Percentiles rank a stretch among this genome's conserved stretches.
Conservation (phyloP, 2,329 filamentous ascomycete species). For the Aschersonia sp. region DNA sequence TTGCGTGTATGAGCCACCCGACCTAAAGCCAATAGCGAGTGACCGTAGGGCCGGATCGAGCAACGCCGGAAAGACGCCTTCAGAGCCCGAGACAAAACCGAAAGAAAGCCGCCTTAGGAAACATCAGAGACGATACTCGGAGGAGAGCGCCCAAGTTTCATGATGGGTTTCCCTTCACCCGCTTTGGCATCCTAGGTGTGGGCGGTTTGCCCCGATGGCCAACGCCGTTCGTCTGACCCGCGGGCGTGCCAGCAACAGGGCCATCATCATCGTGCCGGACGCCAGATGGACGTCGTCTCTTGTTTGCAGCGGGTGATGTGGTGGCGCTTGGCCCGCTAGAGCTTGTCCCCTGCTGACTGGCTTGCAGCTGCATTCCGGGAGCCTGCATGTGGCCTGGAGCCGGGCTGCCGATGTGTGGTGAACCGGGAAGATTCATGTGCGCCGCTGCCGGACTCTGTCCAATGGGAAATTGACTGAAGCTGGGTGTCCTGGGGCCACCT, state of each 20-base stretch:
- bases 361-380: slow-evolving; percentile 51
- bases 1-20: too few species aligned
- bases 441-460: slow-evolving; percentile 43
- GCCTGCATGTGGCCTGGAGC: slow-evolving; percentile 49
- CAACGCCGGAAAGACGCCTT: not conserved
- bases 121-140: too few species aligned
- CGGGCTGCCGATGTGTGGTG: slow-evolving; percentile 46
- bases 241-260: slow-evolving; percentile 33
- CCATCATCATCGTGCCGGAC: slow-evolving; percentile 44
- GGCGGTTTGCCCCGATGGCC: slow-evolving; percentile 35
- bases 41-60: too few species aligned
- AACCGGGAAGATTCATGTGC: slow-evolving; percentile 48
- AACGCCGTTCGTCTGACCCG: slow-evolving; percentile 36
- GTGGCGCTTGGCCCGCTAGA: slow-evolving; percentile 54
- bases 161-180: slow-evolving; percentile 31
- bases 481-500: slow-evolving; percentile 34
- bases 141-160: slow-evolving; percentile 6
- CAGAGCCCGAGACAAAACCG: not conserved
- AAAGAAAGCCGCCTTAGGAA: not conserved
- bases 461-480: slow-evolving; percentile 42
- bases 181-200: slow-evolving; percentile 43
- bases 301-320: slow-evolving; percentile 48
- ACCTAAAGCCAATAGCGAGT: too few species aligned
- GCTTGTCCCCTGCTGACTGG: slow-evolving; percentile 53
- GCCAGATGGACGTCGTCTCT: slow-evolving; percentile 40